These are phyloP conservation scores for Comarum palustre DNA, from an alignment of 306 rosid species.

Conservation along the genomic window DNA sequence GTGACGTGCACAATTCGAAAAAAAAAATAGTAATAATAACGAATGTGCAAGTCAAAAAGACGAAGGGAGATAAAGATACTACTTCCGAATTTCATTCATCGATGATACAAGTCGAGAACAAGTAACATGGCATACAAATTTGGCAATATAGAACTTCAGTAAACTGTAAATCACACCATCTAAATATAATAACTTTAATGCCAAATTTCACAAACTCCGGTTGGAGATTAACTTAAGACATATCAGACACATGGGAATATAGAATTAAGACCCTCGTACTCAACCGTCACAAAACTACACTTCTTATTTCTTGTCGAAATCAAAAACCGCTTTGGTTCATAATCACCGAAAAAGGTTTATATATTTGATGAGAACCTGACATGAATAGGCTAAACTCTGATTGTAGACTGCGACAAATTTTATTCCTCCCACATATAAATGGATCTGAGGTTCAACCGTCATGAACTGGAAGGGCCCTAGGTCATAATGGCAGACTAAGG, in stretches of 20 bases:
- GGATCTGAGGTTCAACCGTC: not conserved
- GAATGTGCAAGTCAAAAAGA: not conserved
- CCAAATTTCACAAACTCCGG: not conserved
- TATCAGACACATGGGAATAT: not conserved
- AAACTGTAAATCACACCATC: not conserved
- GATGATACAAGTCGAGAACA: not conserved
- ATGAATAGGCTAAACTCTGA: not conserved
- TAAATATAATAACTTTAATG: not conserved
- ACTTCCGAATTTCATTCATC: constrained; percentile 4
- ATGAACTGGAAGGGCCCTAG: not conserved
- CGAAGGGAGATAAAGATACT: not conserved
- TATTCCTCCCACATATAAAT: not conserved
- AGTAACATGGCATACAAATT: constrained; percentile 3
- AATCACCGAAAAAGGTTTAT: not conserved
- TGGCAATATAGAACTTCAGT: not conserved
- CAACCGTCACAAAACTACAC: not conserved
- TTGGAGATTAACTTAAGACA: not conserved
- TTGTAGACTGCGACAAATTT: not conserved
- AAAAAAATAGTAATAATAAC: too few relatives aligned
- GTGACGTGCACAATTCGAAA: not conserved
- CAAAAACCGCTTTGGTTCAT: not conserved
- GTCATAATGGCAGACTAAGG: not conserved
- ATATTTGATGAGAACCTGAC: not conserved
- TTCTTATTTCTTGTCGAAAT: not conserved
- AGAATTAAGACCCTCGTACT: too few relatives aligned